Percentiles rank a stretch among this genome's conserved stretches.
These are phyloP conservation scores for Panicum hallii DNA, from an alignment of 202 grass and related monocot species.

Conservation along the genomic window DNA sequence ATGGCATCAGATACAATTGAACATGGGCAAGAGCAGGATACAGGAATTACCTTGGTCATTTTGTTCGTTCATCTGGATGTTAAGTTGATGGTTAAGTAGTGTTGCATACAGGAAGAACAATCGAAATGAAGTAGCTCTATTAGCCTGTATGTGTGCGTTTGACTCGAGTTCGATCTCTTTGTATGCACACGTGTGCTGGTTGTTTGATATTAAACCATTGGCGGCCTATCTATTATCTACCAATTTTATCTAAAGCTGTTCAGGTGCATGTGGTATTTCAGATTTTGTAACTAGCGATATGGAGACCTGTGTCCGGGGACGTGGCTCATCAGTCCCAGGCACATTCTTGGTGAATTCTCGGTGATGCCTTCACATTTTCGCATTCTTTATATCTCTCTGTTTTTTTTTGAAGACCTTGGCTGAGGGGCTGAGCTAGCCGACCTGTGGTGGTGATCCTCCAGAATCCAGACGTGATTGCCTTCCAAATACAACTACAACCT, in stretches of 20 bases:
- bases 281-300: not conserved
- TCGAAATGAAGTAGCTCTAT: conserved; percentile 7
- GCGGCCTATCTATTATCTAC: not conserved
- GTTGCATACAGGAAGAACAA: not conserved
- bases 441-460: too few relatives aligned
- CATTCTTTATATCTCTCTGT: too few relatives aligned
- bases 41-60: conserved; percentile 29
- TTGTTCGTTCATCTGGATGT: conserved; percentile 42
- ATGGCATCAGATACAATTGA: conserved; percentile 38
- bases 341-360: too few relatives aligned
- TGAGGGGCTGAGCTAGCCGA: too few relatives aligned
- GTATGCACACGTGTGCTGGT: not conserved
- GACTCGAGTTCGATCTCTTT: not conserved
- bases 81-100: conserved; percentile 5
- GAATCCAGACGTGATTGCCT: too few relatives aligned
- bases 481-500: too few relatives aligned
- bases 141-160: not conserved
- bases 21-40: not conserved
- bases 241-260: not conserved
- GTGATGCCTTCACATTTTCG: too few relatives aligned
- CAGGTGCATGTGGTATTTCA: not conserved
- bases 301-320: not conserved
- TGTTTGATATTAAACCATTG: not conserved
- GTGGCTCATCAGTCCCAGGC: not conserved
- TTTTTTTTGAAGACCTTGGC: too few relatives aligned